Base-by-base conservation (phyloP, 345 rosid genomes). In the Erysimum cheiranthoides region DNA sequence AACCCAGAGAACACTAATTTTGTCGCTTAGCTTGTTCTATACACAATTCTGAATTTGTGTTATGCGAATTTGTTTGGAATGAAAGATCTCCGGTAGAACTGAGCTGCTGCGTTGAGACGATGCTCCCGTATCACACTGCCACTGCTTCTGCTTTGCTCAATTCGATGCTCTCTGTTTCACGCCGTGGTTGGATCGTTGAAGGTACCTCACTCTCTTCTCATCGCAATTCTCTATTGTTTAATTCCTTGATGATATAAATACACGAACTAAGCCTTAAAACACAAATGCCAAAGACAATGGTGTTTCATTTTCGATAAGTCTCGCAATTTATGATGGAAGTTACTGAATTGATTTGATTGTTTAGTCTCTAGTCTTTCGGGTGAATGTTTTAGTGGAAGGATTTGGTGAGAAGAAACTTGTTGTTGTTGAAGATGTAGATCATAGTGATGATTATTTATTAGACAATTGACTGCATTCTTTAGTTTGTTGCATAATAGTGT, bases 61-160 rank as follows among this genome's bases (percentile, higher is more conserved):
- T 31, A 8, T 27, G 36, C 8, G 1, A 38, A 18, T 14, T 21
- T 45, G 2, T 57, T 1, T 50, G 56, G 40, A 18, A 5, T 30
- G 39, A 58, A 52, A 93, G 98, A 83, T 88, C 90, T 7, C 96
- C 97, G 1, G 89, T 91, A 75, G 93, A 88, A 77, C 28, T 91
- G 84, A 90, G 97, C 84, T 84, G 85, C 73, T 86, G 93, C 75
- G 85, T 87, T 61, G 96, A 88, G 76, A 82, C 97, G 14, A 77
- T 91, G 92, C 82, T 91, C 65, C 97, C 98, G 21, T 86, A 87
- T 70, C 96, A 93, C 85, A 87, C 96, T 2, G 97, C 90, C 53
- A 93, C 94, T 52, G 93, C 98, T 30, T 88, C 98, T 0, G 93
- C 98, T 34, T 85, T 93, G 88, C 90, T 93, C 62, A 91, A 85